Conservation (phyloP, 2,329 filamentous ascomycete species). For the Penicillium oxalicum region DNA sequence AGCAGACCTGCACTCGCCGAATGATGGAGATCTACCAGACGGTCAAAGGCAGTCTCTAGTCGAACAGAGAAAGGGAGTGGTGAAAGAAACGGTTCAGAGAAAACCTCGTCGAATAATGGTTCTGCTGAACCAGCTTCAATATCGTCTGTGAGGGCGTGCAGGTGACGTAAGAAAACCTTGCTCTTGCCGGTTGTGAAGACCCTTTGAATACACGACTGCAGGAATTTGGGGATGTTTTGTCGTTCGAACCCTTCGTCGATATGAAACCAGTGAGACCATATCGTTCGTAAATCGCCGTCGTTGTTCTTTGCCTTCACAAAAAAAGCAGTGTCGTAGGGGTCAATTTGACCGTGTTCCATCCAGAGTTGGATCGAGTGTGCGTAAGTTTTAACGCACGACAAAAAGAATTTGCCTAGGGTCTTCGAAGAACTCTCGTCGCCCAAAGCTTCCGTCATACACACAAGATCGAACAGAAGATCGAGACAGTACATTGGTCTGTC, state of each 20-base stretch:
- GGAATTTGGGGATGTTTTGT: slow-evolving; percentile 67
- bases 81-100: slow-evolving; percentile 30
- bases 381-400: slow-evolving; percentile 77
- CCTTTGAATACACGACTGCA: slow-evolving; percentile 61
- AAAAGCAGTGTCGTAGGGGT: slow-evolving; percentile 61
- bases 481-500: slow-evolving; percentile 64
- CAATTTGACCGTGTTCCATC: slow-evolving; percentile 74
- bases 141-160: slow-evolving; percentile 46
- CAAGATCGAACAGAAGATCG: slow-evolving; percentile 68
- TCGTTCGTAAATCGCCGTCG: slow-evolving; percentile 53
- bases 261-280: slow-evolving; percentile 72
- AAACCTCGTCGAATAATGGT: slow-evolving; percentile 26
- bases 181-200: slow-evolving; percentile 88
- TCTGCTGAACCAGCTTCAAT: slow-evolving; percentile 32
- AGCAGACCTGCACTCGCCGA: slow-evolving; percentile 62
- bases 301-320: slow-evolving; percentile 62
- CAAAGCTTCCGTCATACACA: slow-evolving; percentile 63
- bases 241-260: slow-evolving; percentile 54
- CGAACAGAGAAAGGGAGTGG: slow-evolving; percentile 54
- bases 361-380: slow-evolving; percentile 71
- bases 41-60: slow-evolving; percentile 64
- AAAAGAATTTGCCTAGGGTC: slow-evolving; percentile 64
- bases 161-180: slow-evolving; percentile 70
- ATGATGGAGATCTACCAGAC: slow-evolving; percentile 72
- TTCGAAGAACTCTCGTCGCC: slow-evolving; percentile 58